A percentile compares a stretch with the other conserved stretches of the same genome.
These are phyloP conservation scores for Xylaria sp. DNA, from an alignment of 2,329 filamentous ascomycete genomes.

Conservation along the genomic window DNA sequence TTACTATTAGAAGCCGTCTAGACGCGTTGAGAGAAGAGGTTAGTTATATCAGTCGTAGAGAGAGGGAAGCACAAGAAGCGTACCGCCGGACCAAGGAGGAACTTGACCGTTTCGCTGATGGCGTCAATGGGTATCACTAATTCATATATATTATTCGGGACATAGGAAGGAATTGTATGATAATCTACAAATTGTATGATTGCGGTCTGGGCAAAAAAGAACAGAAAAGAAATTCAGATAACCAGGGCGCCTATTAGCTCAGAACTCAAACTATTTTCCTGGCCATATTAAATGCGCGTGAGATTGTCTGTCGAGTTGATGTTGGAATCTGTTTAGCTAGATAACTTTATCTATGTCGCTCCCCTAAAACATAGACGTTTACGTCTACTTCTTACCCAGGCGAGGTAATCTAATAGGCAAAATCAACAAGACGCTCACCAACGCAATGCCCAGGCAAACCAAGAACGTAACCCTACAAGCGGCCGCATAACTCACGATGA, in stretches of 20 bases:
- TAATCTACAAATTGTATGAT: slow-evolving; percentile 37
- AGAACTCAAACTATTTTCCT: slow-evolving; percentile 5
- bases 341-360: slow-evolving; percentile 3
- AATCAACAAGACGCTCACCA: slow-evolving; percentile 61
- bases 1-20: slow-evolving; percentile 77
- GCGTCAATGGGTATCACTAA: slow-evolving; percentile 50
- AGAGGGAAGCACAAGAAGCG: slow-evolving; percentile 89
- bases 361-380: slow-evolving; percentile 44
- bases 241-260: slow-evolving; percentile 13
- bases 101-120: slow-evolving; percentile 68
- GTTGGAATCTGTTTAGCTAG: not conserved
- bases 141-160: slow-evolving; percentile 10
- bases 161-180: slow-evolving; percentile 30
- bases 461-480: slow-evolving; percentile 62
- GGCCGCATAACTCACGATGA: slow-evolving; percentile 65
- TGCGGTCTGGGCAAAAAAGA: slow-evolving; percentile 14
- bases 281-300: not conserved
- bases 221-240: slow-evolving; percentile 28
- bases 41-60: slow-evolving; percentile 79
- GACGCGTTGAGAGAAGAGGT: slow-evolving; percentile 86
- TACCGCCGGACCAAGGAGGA: slow-evolving; percentile 84
- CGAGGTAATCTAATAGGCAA: slow-evolving; percentile 65
- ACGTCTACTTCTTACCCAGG: slow-evolving; percentile 52
- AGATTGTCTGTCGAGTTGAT: not conserved
- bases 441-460: slow-evolving; percentile 58